Percentiles rank a stretch among this genome's conserved stretches.
phyloP scores from a whole-genome alignment of 2,329 filamentous ascomycete species.

The Monosporascus ibericus region DNA sequence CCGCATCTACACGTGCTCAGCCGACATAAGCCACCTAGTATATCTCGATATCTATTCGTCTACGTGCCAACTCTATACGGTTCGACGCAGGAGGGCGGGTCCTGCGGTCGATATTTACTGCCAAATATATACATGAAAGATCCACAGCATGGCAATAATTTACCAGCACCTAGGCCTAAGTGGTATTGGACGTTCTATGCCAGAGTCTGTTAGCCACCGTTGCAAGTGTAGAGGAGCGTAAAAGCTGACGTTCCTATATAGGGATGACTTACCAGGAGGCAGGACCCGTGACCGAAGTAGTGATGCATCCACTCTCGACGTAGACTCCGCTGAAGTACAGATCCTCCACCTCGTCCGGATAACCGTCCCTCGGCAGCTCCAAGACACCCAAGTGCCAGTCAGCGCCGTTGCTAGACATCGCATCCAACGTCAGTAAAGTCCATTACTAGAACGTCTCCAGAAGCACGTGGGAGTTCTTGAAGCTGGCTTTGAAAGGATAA shows the following conservation, averaged over 20 bases:
- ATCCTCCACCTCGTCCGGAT: conserved; percentile 52
- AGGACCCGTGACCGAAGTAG: conserved; percentile 23
- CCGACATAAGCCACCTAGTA: too few species aligned
- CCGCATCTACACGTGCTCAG: too few species aligned
- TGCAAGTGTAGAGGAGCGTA: background rate
- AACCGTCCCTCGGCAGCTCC: conserved; percentile 53
- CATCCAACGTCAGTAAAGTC: too few species aligned
- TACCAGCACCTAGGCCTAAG: background rate
- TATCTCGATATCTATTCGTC: too few species aligned
- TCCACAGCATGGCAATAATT: too few species aligned
- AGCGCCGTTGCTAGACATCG: conserved; percentile 50
- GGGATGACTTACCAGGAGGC: conserved; percentile 3
- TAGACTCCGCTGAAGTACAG: conserved; percentile 69
- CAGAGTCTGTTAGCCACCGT: background rate
- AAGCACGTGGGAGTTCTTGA: too few species aligned
- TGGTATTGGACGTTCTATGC: conserved; percentile 3
- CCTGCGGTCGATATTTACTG: too few species aligned
- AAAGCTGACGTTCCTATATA: conserved; percentile 3
- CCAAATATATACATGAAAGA: too few species aligned
- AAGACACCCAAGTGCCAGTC: conserved; percentile 71
- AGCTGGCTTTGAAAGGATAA: too few species aligned
- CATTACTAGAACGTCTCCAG: too few species aligned
- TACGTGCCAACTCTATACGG: too few species aligned
- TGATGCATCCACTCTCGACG: conserved; percentile 51
- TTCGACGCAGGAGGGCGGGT: too few species aligned